A percentile compares a stretch with the other conserved stretches of the same genome.
Evolutionary conservation across 208 protist genomes (phyloP).

Genomic region (Strigomonas culicis): DNA sequence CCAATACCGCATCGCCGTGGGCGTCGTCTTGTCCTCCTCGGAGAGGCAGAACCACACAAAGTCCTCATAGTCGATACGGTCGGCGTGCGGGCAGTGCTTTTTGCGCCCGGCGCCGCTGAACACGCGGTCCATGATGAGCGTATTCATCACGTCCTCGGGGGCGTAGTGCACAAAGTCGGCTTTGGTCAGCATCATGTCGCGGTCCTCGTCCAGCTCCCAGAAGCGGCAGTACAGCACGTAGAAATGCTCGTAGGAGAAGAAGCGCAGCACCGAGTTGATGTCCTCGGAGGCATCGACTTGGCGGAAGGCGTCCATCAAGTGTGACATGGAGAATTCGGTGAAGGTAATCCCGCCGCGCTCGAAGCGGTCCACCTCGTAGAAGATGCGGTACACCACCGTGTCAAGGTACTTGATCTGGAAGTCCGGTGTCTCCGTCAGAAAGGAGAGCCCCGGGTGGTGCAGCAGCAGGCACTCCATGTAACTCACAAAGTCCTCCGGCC

Average conservation of each 20-base stretch:
- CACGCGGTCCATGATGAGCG: slow-evolving; percentile 73
- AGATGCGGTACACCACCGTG: slow-evolving; percentile 95
- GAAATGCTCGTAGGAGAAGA: slow-evolving; percentile 99
- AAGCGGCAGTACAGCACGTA: slow-evolving; percentile 99
- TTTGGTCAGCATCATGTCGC: slow-evolving; percentile 89
- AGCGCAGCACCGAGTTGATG: slow-evolving; percentile 91
- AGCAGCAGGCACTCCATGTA: slow-evolving; percentile 80
- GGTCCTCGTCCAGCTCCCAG: slow-evolving; percentile 96
- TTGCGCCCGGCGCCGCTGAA: slow-evolving; percentile 61
- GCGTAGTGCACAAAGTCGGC: slow-evolving; percentile 88
- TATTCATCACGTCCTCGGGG: slow-evolving; percentile 74
- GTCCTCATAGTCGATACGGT: slow-evolving; percentile 91
- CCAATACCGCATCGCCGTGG: slow-evolving; percentile 92
- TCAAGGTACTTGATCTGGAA: slow-evolving; percentile 95
- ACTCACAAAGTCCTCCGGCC: slow-evolving; percentile 69
- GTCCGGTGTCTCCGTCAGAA: slow-evolving; percentile 91
- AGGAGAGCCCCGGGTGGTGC: slow-evolving; percentile 91
- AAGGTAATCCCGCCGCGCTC: slow-evolving; percentile 77
- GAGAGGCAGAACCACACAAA: slow-evolving; percentile 96
- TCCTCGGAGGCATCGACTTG: slow-evolving; percentile 83
- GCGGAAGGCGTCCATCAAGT: slow-evolving; percentile 75
- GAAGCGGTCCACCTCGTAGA: slow-evolving; percentile 91
- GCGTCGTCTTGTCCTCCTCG: slow-evolving; percentile 95
- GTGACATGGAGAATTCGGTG: slow-evolving; percentile 66
- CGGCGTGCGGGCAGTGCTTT: slow-evolving; percentile 29